phyloP scores from a whole-genome alignment of 1,284 basidiomycete genomes.

The Anthracocystis panici-leucophaei region DNA sequence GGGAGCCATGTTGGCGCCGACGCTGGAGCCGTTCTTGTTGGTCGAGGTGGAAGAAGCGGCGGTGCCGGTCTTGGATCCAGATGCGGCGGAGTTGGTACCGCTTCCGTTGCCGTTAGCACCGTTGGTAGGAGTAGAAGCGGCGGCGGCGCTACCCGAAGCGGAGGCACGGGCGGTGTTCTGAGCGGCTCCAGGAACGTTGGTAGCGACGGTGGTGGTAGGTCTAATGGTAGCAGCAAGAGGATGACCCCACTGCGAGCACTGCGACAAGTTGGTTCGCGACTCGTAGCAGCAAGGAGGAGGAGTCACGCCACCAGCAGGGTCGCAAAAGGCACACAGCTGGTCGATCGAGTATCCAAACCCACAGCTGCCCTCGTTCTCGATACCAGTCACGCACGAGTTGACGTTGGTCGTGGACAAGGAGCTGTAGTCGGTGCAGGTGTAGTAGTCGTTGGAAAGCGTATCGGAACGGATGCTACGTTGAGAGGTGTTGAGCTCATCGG shows the following conservation, averaged over 20 bases:
- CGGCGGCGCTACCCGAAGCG: constrained; percentile 9
- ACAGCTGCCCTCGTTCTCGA: constrained; percentile 71
- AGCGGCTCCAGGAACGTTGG: constrained; percentile 35
- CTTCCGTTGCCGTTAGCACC: not conserved
- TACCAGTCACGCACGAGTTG: constrained; percentile 70
- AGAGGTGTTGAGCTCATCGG: constrained; percentile 52
- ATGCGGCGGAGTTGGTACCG: not conserved
- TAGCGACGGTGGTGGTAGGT: constrained; percentile 51
- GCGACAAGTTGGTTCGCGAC: constrained; percentile 53
- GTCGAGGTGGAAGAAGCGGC: constrained; percentile 17
- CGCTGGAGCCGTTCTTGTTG: constrained; percentile 11
- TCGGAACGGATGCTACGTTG: constrained; percentile 58
- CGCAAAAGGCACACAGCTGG: constrained; percentile 71
- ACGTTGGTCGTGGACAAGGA: constrained; percentile 70
- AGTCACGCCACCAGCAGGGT: constrained; percentile 53
- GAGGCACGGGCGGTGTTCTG: constrained; percentile 24
- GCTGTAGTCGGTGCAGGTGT: constrained; percentile 70
- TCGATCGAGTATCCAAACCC: constrained; percentile 70
- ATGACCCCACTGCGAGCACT: constrained; percentile 59
- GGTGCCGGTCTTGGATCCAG: constrained; percentile 16
- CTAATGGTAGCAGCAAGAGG: constrained; percentile 54
- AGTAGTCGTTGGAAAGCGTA: constrained; percentile 70
- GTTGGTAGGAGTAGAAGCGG: constrained; percentile 10
- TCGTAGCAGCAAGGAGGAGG: constrained; percentile 60
- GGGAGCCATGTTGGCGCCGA: constrained; percentile 26